These are phyloP conservation scores for Ogataea zsoltii DNA, from an alignment of 805 yeast species.

Conservation along the genomic window DNA sequence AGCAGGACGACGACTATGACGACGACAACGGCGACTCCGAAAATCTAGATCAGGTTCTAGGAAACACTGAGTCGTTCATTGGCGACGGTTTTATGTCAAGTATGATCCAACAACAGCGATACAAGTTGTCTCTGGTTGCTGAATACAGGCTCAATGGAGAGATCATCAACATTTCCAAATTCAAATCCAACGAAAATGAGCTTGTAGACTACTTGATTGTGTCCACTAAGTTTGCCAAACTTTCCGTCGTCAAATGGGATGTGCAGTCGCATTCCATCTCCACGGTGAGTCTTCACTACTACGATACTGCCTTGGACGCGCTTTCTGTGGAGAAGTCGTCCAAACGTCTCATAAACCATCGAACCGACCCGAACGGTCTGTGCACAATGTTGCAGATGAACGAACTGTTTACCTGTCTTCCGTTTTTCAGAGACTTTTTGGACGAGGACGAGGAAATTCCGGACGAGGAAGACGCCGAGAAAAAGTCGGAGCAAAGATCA, in stretches of 20 bases:
- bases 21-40: slow-evolving; percentile 5
- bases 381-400: slow-evolving; percentile 61
- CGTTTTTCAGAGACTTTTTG: slow-evolving; percentile 50
- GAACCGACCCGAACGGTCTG: slow-evolving; percentile 61
- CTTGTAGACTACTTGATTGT: slow-evolving; percentile 60
- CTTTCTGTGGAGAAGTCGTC: slow-evolving; percentile 44
- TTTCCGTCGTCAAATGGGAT: slow-evolving; percentile 78
- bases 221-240: slow-evolving; percentile 72
- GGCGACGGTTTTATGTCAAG: slow-evolving; percentile 24
- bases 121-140: slow-evolving; percentile 45
- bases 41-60: slow-evolving; percentile 13
- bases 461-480: slow-evolving; percentile 31
- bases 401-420: slow-evolving; percentile 71
- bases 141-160: slow-evolving; percentile 75
- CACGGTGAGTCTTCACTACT: slow-evolving; percentile 82
- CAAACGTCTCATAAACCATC: slow-evolving; percentile 43
- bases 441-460: slow-evolving; percentile 39
- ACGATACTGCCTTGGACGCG: slow-evolving; percentile 66
- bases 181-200: slow-evolving; percentile 49
- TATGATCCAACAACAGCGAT: slow-evolving; percentile 17
- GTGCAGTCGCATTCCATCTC: slow-evolving; percentile 48
- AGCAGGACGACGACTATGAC: slow-evolving; percentile 20
- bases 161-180: slow-evolving; percentile 54
- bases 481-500: slow-evolving; percentile 12
- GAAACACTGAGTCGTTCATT: slow-evolving; percentile 21